phyloP scores from a whole-genome alignment of 2,329 filamentous ascomycete genomes.

The Nakataea oryzae region DNA sequence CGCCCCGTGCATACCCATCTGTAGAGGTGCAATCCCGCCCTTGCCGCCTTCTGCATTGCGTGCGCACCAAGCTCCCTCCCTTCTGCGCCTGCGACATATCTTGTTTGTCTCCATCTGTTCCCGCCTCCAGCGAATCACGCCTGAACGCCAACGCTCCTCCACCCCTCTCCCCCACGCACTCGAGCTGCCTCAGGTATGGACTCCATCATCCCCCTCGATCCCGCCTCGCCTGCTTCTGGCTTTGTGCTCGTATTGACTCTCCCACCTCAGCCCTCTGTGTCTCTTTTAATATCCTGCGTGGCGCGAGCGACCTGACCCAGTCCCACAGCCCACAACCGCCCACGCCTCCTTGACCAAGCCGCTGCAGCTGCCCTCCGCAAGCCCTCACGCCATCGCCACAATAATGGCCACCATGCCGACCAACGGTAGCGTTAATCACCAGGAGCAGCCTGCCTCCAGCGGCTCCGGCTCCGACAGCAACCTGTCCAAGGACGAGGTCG shows the following conservation, averaged over 20 bases:
- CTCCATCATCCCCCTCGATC: not conserved
- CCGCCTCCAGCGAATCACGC: not conserved
- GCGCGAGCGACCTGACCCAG: not conserved
- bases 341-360: not conserved
- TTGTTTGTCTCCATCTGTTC: not conserved
- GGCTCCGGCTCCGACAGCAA: constrained; percentile 26
- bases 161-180: not conserved
- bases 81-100: not conserved
- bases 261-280: not conserved
- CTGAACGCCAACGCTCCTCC: not conserved
- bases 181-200: not conserved
- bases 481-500: constrained; percentile 81
- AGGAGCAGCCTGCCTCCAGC: constrained; percentile 26
- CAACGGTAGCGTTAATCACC: constrained; percentile 41
- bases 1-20: not conserved
- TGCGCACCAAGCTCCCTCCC: not conserved
- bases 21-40: not conserved
- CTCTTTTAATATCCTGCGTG: not conserved
- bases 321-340: not conserved
- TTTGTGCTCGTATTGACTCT: not conserved
- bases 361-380: not conserved
- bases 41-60: not conserved
- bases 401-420: constrained; percentile 36
- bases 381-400: not conserved
- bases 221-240: not conserved